Conservation (phyloP, 345 rosid genomes). For the Theobroma cacao region DNA sequence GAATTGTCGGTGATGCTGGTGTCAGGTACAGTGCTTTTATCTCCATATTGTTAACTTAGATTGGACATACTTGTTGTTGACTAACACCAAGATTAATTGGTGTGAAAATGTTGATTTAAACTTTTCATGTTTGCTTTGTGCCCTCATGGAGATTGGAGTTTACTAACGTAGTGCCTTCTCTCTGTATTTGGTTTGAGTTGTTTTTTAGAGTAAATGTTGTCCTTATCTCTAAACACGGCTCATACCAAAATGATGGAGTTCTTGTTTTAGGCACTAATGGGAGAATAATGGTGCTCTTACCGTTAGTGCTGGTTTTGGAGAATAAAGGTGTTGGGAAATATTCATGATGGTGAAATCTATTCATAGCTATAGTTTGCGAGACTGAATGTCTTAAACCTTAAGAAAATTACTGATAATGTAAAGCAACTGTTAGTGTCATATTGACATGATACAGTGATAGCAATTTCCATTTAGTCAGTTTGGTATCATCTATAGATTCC, state of each 20-base stretch:
- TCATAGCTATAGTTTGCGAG: not conserved
- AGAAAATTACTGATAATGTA: not conserved
- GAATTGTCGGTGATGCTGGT: conserved; percentile 96
- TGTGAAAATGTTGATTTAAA: not conserved
- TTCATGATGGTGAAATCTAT: not conserved
- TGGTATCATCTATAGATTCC: not conserved
- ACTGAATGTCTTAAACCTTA: not conserved
- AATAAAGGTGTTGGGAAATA: not conserved
- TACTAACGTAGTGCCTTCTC: not conserved
- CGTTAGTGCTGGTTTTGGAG: not conserved
- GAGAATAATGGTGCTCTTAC: no score
- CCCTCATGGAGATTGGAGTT: no score
- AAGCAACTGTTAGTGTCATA: not conserved
- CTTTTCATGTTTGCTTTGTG: not conserved
- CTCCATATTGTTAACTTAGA: not conserved
- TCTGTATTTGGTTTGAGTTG: not conserved
- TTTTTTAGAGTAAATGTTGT: not conserved
- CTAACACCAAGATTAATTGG: not conserved
- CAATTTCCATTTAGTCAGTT: not conserved
- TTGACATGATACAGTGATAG: not conserved
- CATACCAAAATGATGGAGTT: not conserved
- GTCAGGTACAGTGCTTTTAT: conserved; percentile 54
- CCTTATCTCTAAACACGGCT: not conserved
- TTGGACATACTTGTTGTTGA: not conserved
- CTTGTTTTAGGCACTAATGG: not conserved